These are phyloP conservation scores for Lachnellula hyalina DNA, from an alignment of 2,329 filamentous ascomycete species.

Conservation along the genomic window DNA sequence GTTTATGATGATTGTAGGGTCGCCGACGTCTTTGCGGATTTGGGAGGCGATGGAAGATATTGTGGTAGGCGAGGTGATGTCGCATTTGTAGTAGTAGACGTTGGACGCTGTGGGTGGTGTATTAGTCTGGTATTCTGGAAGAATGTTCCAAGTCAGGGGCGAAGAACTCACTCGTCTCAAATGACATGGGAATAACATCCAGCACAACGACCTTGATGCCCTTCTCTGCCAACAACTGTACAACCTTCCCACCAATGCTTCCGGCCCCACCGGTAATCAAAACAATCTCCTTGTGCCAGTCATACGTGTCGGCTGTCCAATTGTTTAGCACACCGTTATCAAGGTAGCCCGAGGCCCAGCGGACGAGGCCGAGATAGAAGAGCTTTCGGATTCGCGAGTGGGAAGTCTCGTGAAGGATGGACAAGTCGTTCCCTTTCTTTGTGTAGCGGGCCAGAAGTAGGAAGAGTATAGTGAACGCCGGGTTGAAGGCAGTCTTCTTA, in stretches of 20 bases:
- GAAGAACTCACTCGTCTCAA: slow-evolving; percentile 39
- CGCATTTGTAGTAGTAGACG: slow-evolving; percentile 65
- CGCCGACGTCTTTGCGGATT: slow-evolving; percentile 52
- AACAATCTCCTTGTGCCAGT: slow-evolving; percentile 65
- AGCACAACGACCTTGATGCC: slow-evolving; percentile 65
- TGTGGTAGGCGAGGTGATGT: slow-evolving; percentile 55
- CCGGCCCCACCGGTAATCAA: slow-evolving; percentile 70
- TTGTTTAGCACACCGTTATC: slow-evolving; percentile 46
- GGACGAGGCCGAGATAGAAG: slow-evolving; percentile 46
- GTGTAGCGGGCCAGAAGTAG: slow-evolving; percentile 60
- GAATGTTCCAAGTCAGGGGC: background rate
- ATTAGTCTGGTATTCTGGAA: slow-evolving; percentile 1
- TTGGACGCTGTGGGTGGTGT: slow-evolving; percentile 32
- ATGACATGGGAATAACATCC: slow-evolving; percentile 60
- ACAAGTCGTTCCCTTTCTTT: slow-evolving; percentile 51
- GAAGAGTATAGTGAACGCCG: slow-evolving; percentile 57
- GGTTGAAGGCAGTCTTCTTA: slow-evolving; percentile 58
- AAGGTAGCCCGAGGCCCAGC: slow-evolving; percentile 45
- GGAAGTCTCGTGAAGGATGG: slow-evolving; percentile 45
- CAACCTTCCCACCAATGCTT: slow-evolving; percentile 66
- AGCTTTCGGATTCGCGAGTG: slow-evolving; percentile 49
- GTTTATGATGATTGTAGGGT: slow-evolving; percentile 67
- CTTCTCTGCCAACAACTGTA: slow-evolving; percentile 57
- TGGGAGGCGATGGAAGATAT: slow-evolving; percentile 47
- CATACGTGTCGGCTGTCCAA: slow-evolving; percentile 49